Percentiles rank a stretch among this genome's conserved stretches.
phyloP scores from a whole-genome alignment of 768 basidiomycete species.

The Leccinum variicolor region DNA sequence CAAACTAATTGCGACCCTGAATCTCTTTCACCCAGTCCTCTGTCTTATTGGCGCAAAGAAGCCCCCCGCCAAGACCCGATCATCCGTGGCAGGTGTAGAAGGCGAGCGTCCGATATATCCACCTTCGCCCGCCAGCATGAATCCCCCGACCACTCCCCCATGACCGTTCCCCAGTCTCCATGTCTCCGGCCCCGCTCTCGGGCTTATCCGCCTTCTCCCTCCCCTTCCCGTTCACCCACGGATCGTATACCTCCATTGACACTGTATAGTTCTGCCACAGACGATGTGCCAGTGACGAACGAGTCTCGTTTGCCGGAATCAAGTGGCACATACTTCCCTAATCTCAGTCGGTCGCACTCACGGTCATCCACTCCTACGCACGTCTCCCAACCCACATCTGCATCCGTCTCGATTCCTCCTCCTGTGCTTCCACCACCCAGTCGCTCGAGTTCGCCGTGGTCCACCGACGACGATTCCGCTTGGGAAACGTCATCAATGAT shows the following conservation, averaged over 20 bases:
- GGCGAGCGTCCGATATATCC: conserved; percentile 46
- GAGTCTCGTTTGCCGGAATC: conserved; percentile 1
- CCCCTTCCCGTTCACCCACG: conserved; percentile 42
- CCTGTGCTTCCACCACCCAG: conserved; percentile 12
- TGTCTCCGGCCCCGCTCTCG: conserved; percentile 41
- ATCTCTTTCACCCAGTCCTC: conserved; percentile 26
- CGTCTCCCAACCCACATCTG: conserved; percentile 26
- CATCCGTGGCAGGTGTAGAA: conserved; percentile 60
- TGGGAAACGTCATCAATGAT: conserved; percentile 71
- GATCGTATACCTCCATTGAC: conserved; percentile 33
- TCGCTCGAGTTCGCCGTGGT: conserved; percentile 54
- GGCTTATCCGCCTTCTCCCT: conserved; percentile 53
- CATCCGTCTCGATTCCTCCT: conserved; percentile 12
- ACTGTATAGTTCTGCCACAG: conserved; percentile 20
- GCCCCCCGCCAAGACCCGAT: conserved; percentile 37
- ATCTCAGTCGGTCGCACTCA: conserved; percentile 21
- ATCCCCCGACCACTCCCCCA: conserved; percentile 23
- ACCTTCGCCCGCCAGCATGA: conserved; percentile 30
- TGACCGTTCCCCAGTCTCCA: conserved; percentile 36
- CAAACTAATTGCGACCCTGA: conserved; percentile 24
- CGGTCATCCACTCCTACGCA: conserved; percentile 40
- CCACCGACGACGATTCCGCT: conserved; percentile 72
- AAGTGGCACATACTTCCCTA: background rate
- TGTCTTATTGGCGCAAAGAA: conserved; percentile 58
- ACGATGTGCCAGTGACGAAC: background rate